These are phyloP conservation scores for Leccinum imitatum DNA, from an alignment of 768 basidiomycete species.

Conservation along the genomic window DNA sequence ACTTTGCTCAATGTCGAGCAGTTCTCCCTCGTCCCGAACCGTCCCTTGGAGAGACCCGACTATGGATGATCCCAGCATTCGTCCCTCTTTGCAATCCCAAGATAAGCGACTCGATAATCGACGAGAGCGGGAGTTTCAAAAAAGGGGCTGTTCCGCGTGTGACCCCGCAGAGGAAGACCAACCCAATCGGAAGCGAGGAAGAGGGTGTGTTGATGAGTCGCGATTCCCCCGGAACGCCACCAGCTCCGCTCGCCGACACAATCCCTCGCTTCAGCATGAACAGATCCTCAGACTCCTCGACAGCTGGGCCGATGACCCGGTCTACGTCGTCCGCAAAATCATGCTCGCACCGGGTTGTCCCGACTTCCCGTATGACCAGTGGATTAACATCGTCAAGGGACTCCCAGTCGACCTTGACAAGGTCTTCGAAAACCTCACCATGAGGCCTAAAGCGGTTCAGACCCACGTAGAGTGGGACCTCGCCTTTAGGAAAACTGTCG, in stretches of 20 bases:
- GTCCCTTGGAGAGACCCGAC: too few species aligned
- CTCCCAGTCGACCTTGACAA: background rate
- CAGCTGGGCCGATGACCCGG: background rate
- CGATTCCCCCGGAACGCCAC: background rate
- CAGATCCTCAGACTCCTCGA: background rate
- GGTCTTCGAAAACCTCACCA: background rate
- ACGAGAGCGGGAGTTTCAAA: too few species aligned
- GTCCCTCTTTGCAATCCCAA: too few species aligned
- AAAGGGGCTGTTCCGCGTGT: too few species aligned
- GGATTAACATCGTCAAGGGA: background rate
- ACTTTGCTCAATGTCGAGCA: too few species aligned
- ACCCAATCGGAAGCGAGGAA: background rate
- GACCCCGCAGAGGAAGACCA: background rate
- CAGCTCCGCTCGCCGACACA: background rate
- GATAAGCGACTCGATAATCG: too few species aligned
- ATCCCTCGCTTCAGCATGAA: background rate
- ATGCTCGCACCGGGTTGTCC: background rate
- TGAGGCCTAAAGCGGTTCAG: background rate
- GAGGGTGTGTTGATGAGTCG: background rate
- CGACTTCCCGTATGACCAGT: background rate
- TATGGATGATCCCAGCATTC: too few species aligned
- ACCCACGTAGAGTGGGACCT: background rate
- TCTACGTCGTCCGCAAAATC: background rate
- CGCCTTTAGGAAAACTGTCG: background rate
- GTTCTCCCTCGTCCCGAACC: too few species aligned